These are phyloP conservation scores for Trametes hirsuta DNA, from an alignment of 1,284 basidiomycete species.

Conservation along the genomic window DNA sequence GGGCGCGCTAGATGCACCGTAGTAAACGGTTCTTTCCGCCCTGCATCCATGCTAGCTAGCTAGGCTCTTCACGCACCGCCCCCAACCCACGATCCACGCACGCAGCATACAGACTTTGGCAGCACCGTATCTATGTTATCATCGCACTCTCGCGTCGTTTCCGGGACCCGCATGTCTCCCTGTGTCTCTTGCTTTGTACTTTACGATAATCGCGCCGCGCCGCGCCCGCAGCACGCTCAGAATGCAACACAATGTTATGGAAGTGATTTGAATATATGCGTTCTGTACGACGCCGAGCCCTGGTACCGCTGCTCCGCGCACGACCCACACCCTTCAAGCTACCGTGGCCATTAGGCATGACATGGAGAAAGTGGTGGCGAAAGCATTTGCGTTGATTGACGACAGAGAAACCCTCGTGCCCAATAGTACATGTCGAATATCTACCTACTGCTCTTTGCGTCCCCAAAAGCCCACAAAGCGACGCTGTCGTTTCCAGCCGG, in stretches of 20 bases:
- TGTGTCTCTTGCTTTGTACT: constrained; percentile 29
- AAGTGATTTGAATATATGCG: background rate
- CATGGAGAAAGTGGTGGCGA: no score
- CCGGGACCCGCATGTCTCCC: constrained; percentile 20
- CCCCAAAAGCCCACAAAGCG: background rate
- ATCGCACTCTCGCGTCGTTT: background rate
- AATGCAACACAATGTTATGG: constrained; percentile 16
- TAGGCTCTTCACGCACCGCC: background rate
- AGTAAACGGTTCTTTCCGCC: constrained; percentile 13
- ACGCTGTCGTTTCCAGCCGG: background rate
- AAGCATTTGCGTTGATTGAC: constrained; percentile 1
- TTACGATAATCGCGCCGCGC: constrained; percentile 17
- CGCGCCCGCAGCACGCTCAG: constrained; percentile 5
- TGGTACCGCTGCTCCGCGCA: no score
- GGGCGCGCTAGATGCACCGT: constrained; percentile 21
- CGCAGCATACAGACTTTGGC: constrained; percentile 4
- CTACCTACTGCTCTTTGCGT: constrained; percentile 2
- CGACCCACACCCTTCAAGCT: no score
- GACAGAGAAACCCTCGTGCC: background rate
- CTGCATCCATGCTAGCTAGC: constrained; percentile 6
- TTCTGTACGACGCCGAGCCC: background rate
- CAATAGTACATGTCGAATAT: constrained; percentile 10
- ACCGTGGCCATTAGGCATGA: no score
- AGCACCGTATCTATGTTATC: constrained; percentile 21
- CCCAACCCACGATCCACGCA: background rate